Base-by-base conservation (phyloP, 306 rosid species). In the Quercus engelmannii region DNA sequence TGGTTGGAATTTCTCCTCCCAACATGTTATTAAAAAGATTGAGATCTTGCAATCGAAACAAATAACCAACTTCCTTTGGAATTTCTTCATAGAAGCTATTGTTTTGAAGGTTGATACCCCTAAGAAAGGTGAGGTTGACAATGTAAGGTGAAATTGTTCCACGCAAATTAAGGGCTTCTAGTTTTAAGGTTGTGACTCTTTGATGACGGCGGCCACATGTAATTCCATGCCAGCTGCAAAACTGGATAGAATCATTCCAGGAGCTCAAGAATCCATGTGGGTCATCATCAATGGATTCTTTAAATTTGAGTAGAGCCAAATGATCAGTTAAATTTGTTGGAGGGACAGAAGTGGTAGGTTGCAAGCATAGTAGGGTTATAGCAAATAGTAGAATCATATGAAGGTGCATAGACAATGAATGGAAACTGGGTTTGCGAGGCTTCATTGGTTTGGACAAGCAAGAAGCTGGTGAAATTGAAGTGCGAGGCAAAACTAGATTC, bases 191-290 rank as follows among this genome's bases (percentile, higher is more conserved):
- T 3, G 9, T 82, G 10, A 84, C 86, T 56, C 83, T 83, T 54
- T 81, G 86, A 33, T 82, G 73, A 30, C n/a, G 11, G 17, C 0
- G 5, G 8, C 90, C 64, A 64, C 90, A 89, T 4, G 86, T 73
- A 70, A 86, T 30, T 69, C 92, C 92, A 30, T 14, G 41, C 92
- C 90, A 89, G 1, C 51, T 69, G 26, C 88, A 86, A 2, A 86
- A 82, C 30, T 74, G 84, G 2, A 33, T 9, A 8, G 92, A 86
- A 46, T 35, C 72, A 51, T 89, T 86, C 80, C 88, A 84, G 21
- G 88, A 89, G 13, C 58, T 43, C 9, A 89, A 28, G 14, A 74
- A 8, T 51, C 46, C 63, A 20, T 51, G 26, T 11, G 83, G 81
- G 8, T 88, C 84, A 1, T 0, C 70, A 3, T 59, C 23, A 55